Percentiles rank a stretch among this genome's conserved stretches.
phyloP scores from a whole-genome alignment of 2,329 filamentous ascomycete species.

The Aspergillus sp. region DNA sequence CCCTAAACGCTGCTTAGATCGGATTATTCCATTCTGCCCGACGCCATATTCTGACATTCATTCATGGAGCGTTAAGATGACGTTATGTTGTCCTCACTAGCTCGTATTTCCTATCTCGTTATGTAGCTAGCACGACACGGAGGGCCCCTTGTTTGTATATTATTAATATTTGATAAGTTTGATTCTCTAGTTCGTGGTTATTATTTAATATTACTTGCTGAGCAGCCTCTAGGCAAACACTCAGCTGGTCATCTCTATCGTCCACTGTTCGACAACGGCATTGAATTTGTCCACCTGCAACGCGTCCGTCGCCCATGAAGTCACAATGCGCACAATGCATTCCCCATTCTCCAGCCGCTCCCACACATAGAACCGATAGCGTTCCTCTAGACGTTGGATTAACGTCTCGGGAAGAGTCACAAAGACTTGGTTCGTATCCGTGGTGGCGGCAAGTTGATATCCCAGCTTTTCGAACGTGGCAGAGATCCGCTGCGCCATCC shows the following conservation, averaged over 20 bases:
- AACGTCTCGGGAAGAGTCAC: conserved; percentile 41
- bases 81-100: no score
- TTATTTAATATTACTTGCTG: no score
- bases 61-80: no score
- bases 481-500: conserved; percentile 45
- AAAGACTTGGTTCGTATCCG: conserved; percentile 54
- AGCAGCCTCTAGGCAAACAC: no score
- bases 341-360: conserved; percentile 40
- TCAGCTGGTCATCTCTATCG: conserved; percentile 1
- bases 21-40: no score
- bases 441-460: conserved; percentile 43
- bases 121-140: no score
- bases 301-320: conserved; percentile 51
- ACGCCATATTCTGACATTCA: no score
- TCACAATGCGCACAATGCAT: conserved; percentile 47
- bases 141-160: no score
- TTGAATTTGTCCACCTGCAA: conserved; percentile 40
- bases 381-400: conserved; percentile 40
- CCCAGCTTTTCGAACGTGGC: conserved; percentile 43
- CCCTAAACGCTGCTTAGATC: no score
- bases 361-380: conserved; percentile 50
- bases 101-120: no score
- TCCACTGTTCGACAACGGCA: conserved; percentile 27
- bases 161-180: no score
- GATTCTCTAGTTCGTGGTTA: no score